Conservation (phyloP, 768 basidiomycete species). For the Tephrocybe sp. region DNA sequence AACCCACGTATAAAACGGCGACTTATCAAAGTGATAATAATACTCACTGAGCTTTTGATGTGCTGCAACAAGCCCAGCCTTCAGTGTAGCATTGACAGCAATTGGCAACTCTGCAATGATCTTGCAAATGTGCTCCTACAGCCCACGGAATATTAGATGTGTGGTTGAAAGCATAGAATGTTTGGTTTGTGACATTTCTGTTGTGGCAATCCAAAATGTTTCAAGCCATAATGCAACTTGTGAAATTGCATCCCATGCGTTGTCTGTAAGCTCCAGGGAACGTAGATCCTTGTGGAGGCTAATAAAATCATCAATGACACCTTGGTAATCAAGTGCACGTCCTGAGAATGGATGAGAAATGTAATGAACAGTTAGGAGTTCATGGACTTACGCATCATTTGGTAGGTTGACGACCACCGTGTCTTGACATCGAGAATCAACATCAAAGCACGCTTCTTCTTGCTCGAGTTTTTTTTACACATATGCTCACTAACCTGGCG, state of each 20-base stretch:
- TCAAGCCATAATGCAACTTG: conserved; percentile 19
- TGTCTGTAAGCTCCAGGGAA: conserved; percentile 9
- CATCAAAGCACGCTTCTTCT: too few relatives aligned
- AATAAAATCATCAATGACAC: conserved; percentile 19
- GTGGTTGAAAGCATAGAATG: conserved; percentile 28
- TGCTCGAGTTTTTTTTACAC: too few relatives aligned
- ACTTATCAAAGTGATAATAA: conserved; percentile 26
- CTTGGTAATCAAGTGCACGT: conserved; percentile 14
- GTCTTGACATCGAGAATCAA: conserved; percentile 29
- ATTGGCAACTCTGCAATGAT: conserved; percentile 22
- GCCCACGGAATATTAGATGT: conserved; percentile 31
- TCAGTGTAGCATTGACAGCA: conserved; percentile 10
- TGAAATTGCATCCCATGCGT: conserved; percentile 21
- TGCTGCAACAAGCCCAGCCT: conserved; percentile 22
- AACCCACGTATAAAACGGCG: conserved; percentile 30
- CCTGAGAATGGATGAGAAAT: conserved; percentile 2
- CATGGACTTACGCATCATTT: conserved; percentile 25
- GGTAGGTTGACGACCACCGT: conserved; percentile 28
- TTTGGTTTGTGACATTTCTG: conserved; percentile 33
- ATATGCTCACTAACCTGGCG: too few relatives aligned
- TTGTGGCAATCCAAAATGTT: conserved; percentile 23
- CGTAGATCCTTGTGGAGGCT: conserved; percentile 14
- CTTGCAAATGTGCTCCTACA: conserved; percentile 25
- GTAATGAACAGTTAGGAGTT: too few relatives aligned
- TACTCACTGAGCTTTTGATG: conserved; percentile 24